Base-by-base conservation (phyloP, 441 rosid genomes). In the Daphne laureola region DNA sequence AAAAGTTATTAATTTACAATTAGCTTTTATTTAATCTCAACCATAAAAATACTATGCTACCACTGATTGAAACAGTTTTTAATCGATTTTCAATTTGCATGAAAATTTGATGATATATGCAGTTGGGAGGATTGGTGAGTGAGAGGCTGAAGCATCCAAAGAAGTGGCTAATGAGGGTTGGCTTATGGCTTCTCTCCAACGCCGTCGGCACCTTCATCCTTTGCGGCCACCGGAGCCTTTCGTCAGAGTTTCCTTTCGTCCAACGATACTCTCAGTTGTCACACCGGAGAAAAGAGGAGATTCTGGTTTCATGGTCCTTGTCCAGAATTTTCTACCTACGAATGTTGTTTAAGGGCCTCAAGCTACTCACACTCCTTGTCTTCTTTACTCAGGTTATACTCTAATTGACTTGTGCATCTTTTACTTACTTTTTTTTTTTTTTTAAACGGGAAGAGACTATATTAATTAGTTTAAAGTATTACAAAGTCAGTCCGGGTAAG, bases 321-420 rank as follows among this genome's bases (percentile, higher is more conserved):
- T 78, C 89, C 54, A 72, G 53, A 54, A 63, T 86, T 62, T 8
- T 45, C 46, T 70, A 12, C 46, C 73, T 86, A 54, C 67, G 84
- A 53, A 80, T 77, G 78, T 54, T 83, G 17, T 83, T 73, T 66
- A 86, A 67, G 57, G 42, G 79, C 59, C 14, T 74, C 55, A 89
- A 83, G 71, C 75, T 86, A 51, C 74, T 89, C 51, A 68, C 68
- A 27, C 58, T 71, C 8, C 46, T 83, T 42, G 83, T 74, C 68
- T 83, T 76, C 81, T 89, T 86, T 67, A 77, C 95, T 48, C 86
- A 83, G 92, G 96, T 83, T 55, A 51, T 51, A 25, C n/a, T n/a
- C n/a, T n/a, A n/a, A n/a, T n/a, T n/a, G n/a, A n/a, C n/a, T n/a
- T n/a, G n/a, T n/a, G n/a, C n/a, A n/a, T n/a, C n/a, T n/a, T n/a